A percentile compares a stretch with the other conserved stretches of the same genome.
Conservation (phyloP, 1,284 basidiomycete genomes). For the Ustilago cynodontis region DNA sequence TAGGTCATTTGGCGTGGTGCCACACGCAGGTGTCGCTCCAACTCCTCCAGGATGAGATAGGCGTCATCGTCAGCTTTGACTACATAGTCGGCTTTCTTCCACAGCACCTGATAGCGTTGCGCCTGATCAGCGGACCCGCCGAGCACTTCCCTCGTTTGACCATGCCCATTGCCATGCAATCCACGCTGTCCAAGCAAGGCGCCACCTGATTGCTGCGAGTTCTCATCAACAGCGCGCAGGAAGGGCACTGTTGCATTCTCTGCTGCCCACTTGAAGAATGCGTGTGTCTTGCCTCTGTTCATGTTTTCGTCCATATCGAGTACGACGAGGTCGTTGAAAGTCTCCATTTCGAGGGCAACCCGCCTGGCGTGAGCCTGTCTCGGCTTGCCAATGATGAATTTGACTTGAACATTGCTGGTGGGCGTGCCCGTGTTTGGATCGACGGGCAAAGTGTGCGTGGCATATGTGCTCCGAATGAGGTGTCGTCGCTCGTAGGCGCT, state of each 20-base stretch:
- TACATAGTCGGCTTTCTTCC: slow-evolving; percentile 69
- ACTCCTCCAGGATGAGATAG: slow-evolving; percentile 65
- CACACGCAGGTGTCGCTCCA: slow-evolving; percentile 67
- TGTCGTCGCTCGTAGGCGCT: slow-evolving; percentile 81
- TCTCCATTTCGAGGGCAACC: slow-evolving; percentile 89
- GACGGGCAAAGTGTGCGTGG: slow-evolving; percentile 75
- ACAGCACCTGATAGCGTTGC: slow-evolving; percentile 58
- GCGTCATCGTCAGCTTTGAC: slow-evolving; percentile 69
- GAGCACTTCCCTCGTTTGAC: slow-evolving; percentile 44
- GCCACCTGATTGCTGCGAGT: slow-evolving; percentile 4
- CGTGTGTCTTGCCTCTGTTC: slow-evolving; percentile 87
- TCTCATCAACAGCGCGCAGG: slow-evolving; percentile 42
- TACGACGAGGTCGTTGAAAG: slow-evolving; percentile 89
- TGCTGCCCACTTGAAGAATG: slow-evolving; percentile 87
- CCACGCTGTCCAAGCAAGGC: slow-evolving; percentile 7
- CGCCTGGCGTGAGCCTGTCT: slow-evolving; percentile 81
- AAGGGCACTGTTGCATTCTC: slow-evolving; percentile 90
- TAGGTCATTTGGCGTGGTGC: slow-evolving; percentile 64
- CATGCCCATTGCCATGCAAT: slow-evolving; percentile 30
- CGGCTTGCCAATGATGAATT: slow-evolving; percentile 91
- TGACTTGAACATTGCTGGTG: slow-evolving; percentile 81
- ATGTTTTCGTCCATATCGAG: slow-evolving; percentile 89
- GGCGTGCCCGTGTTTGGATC: slow-evolving; percentile 66
- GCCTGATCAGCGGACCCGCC: slow-evolving; percentile 29
- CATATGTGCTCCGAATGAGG: slow-evolving; percentile 90